Conservation (phyloP, 83 land plant species). For the Diphasiastrum complanatum region DNA sequence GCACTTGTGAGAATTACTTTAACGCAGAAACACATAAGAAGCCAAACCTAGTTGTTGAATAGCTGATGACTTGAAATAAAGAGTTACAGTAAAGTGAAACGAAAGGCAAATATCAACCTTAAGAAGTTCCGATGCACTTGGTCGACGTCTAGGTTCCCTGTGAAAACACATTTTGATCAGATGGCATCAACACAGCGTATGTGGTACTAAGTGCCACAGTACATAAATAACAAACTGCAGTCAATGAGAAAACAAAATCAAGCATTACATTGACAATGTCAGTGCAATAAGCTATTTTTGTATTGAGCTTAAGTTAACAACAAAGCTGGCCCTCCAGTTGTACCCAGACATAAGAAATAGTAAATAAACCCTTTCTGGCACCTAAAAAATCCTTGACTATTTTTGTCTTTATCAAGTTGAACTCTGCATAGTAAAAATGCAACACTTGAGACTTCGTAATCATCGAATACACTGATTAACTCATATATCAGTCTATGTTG, state of each 20-base stretch:
- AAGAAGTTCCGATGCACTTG: conserved; percentile 61
- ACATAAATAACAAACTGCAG: neutral
- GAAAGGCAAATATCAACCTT: conserved; percentile 36
- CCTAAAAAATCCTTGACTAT: too few species aligned
- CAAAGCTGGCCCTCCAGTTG: too few species aligned
- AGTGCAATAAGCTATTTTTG: too few species aligned
- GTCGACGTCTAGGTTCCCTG: conserved; percentile 74
- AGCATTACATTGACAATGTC: too few species aligned
- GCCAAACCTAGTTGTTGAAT: neutral
- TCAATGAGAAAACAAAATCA: neutral
- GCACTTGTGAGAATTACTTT: neutral
- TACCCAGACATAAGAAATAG: too few species aligned
- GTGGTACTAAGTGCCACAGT: neutral
- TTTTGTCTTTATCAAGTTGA: too few species aligned
- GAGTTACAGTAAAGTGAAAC: conserved; percentile 1
- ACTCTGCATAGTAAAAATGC: too few species aligned
- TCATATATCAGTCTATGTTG: too few species aligned
- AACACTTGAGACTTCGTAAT: too few species aligned
- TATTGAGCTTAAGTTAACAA: too few species aligned
- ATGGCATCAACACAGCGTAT: neutral
- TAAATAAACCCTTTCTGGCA: too few species aligned
- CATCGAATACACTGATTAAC: too few species aligned
- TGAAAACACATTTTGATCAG: neutral
- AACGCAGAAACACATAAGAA: neutral
- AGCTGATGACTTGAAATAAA: neutral